Percentiles rank a stretch among this genome's conserved stretches.
Evolutionary conservation across 306 rosid species (phyloP).

Genomic region (Castanospermum australe): DNA sequence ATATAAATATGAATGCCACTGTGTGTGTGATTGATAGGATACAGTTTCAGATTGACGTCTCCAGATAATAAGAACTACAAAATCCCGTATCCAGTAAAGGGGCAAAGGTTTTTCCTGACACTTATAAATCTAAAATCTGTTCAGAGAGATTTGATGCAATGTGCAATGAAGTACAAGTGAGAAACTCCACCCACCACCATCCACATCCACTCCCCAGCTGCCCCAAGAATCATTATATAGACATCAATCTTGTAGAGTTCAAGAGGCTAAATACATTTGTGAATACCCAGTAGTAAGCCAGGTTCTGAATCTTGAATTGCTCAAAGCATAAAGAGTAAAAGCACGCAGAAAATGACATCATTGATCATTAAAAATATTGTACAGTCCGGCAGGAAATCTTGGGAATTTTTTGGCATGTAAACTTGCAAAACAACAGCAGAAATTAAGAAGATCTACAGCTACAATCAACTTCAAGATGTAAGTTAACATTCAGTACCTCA

Average conservation of each 20-base stretch:
- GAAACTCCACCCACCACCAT: not conserved
- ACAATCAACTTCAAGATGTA: conserved; percentile 30
- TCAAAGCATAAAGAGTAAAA: conserved; percentile 14
- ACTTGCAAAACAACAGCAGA: conserved; percentile 3
- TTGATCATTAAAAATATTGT: not conserved
- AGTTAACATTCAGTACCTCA: conserved; percentile 58
- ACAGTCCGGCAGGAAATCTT: conserved; percentile 22
- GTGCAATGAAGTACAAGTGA: not conserved
- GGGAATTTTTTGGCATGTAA: not conserved
- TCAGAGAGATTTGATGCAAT: not conserved
- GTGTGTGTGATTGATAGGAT: not conserved
- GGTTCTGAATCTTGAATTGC: not conserved
- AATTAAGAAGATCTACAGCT: not conserved
- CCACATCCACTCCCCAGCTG: not conserved
- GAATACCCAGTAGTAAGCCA: not conserved
- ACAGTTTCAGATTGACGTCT: conserved; percentile 2
- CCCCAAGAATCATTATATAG: not conserved
- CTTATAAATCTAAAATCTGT: conserved; percentile 3
- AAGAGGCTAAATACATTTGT: too few relatives aligned
- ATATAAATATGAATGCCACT: not conserved
- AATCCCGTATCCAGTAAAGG: not conserved
- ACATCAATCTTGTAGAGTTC: not conserved
- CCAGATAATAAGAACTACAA: conserved; percentile 10
- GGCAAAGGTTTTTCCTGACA: not conserved
- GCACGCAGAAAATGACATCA: not conserved